phyloP scores from a whole-genome alignment of 2,329 filamentous ascomycete genomes.

The Didymella glomerata region DNA sequence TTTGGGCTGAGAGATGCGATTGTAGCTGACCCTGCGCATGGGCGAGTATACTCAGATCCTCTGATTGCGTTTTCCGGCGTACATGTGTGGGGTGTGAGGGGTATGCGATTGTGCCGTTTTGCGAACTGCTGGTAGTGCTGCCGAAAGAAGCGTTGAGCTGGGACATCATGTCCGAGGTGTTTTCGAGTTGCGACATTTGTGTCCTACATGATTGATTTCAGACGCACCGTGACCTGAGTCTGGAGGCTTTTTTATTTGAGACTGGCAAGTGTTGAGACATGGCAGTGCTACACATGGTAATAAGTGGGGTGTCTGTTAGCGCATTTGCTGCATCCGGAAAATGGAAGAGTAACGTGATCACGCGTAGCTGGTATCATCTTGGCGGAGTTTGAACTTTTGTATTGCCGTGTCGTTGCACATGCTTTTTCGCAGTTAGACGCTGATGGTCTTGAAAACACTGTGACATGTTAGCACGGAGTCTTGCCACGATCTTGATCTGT shows the following conservation, averaged over 20 bases:
- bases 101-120: not conserved
- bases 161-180: not conserved
- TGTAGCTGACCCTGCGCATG: conserved; percentile 9
- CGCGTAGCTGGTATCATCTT: conserved; percentile 14
- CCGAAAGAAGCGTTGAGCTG: not conserved
- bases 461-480: conserved; percentile 20
- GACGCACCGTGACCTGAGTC: too few relatives aligned
- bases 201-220: not conserved
- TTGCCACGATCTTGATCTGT: too few relatives aligned
- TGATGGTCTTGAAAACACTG: conserved; percentile 54
- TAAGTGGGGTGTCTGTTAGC: not conserved
- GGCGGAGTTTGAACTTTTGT: conserved; percentile 5
- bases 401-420: not conserved
- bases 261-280: conserved; percentile 2
- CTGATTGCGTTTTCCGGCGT: not conserved
- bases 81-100: not conserved
- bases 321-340: conserved; percentile 11
- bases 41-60: conserved; percentile 5
- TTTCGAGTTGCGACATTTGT: not conserved
- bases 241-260: too few relatives aligned
- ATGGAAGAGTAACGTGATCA: conserved; percentile 29
- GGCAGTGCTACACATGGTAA: not conserved
- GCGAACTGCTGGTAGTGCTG: not conserved
- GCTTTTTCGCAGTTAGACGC: conserved; percentile 38
- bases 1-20: not conserved